These are phyloP conservation scores for Phytophthora kernoviae DNA, from an alignment of 352 stramenopile genomes.

Conservation along the genomic window DNA sequence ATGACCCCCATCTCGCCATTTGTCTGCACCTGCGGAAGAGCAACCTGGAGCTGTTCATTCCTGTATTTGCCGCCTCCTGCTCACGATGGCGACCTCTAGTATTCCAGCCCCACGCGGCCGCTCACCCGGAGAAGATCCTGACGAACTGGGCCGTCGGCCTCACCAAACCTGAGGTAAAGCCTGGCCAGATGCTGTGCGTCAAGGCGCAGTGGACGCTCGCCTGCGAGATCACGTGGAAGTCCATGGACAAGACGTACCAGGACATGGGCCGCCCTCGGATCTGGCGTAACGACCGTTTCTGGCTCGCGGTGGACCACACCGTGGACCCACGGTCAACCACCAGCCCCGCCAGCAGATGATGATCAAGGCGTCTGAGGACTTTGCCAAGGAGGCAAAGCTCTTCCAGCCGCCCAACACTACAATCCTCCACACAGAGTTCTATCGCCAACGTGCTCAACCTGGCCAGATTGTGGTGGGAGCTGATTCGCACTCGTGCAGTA, in stretches of 20 bases:
- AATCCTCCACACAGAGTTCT: conserved; percentile 89
- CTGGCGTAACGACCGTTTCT: conserved; percentile 88
- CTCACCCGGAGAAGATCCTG: conserved; percentile 87
- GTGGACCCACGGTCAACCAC: conserved; percentile 87
- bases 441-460: conserved; percentile 81
- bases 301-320: conserved; percentile 86
- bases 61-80: conserved; percentile 11
- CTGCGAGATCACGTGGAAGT: conserved; percentile 90
- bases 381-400: conserved; percentile 78
- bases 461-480: conserved; percentile 85
- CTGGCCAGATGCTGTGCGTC: conserved; percentile 84
- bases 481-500: conserved; percentile 83
- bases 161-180: conserved; percentile 60
- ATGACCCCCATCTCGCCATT: background rate
- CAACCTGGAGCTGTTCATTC: conserved; percentile 16
- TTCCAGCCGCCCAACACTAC: conserved; percentile 88
- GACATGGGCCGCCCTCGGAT: conserved; percentile 86
- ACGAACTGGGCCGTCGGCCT: conserved; percentile 77
- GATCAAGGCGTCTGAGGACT: conserved; percentile 86
- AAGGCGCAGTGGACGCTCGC: conserved; percentile 85
- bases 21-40: conserved; percentile 31
- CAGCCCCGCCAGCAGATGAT: conserved; percentile 85
- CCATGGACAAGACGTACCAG: conserved; percentile 90
- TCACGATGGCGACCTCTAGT: conserved; percentile 22
- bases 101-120: conserved; percentile 42